phyloP scores from a whole-genome alignment of 2,329 filamentous ascomycete genomes.

The Sarocladiaceae sp. region DNA sequence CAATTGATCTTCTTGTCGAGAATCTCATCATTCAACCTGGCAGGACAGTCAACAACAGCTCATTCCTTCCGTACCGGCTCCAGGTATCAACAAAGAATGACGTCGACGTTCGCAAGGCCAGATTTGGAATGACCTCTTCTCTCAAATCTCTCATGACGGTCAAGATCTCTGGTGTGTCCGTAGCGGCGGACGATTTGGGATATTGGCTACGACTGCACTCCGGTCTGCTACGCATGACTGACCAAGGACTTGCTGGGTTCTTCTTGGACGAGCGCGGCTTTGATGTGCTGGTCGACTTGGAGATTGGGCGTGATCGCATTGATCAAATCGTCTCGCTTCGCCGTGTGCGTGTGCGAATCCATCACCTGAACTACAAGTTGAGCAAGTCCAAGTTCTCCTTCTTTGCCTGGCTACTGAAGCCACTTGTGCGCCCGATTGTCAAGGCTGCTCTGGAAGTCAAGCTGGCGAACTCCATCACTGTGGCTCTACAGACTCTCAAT shows the following conservation, averaged over 20 bases:
- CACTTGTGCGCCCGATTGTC: conserved; percentile 73
- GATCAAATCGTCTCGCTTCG: conserved; percentile 77
- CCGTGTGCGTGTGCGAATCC: conserved; percentile 71
- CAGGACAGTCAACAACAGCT: conserved; percentile 73
- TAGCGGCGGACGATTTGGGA: conserved; percentile 79
- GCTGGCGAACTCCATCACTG: conserved; percentile 64
- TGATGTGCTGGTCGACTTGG: conserved; percentile 78
- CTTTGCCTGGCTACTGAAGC: conserved; percentile 77
- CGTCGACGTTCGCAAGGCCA: conserved; percentile 75
- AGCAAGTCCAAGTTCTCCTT: conserved; percentile 69
- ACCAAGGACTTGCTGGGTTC: conserved; percentile 82
- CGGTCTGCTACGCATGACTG: conserved; percentile 66
- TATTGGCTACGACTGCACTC: conserved; percentile 82
- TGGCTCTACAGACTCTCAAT: conserved; percentile 67
- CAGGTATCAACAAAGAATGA: conserved; percentile 81
- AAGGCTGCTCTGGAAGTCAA: conserved; percentile 74
- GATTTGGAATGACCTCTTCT: conserved; percentile 51
- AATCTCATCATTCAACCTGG: conserved; percentile 89
- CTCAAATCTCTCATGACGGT: conserved; percentile 69
- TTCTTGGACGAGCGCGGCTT: conserved; percentile 80
- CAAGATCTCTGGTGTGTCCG: conserved; percentile 74
- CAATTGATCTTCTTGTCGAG: conserved; percentile 79
- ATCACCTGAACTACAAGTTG: conserved; percentile 78
- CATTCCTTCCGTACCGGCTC: conserved; percentile 81
- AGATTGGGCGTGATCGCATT: conserved; percentile 69